phyloP scores from a whole-genome alignment of 2,329 filamentous ascomycete genomes.

The Penicillium sp. region DNA sequence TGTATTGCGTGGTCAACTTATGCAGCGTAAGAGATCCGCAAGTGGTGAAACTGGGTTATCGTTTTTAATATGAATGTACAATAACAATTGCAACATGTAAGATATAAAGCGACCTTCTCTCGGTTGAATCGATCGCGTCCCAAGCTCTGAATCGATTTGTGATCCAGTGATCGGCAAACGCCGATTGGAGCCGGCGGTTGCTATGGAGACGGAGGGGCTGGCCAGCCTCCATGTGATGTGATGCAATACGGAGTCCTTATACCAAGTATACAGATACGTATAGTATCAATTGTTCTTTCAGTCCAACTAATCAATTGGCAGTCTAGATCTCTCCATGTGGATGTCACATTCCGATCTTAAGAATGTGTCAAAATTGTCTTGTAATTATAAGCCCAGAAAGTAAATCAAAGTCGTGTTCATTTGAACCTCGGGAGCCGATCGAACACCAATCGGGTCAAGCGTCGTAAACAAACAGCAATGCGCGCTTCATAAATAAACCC shows the following conservation, averaged over 20 bases:
- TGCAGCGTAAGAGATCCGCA: background rate
- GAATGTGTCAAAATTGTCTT: too few relatives aligned
- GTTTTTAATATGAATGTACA: too few relatives aligned
- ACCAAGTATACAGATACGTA: background rate
- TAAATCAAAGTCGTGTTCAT: background rate
- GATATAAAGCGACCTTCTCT: background rate
- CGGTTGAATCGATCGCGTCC: background rate
- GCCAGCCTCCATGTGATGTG: conserved; percentile 3
- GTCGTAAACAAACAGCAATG: conserved; percentile 23
- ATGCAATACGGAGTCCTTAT: background rate
- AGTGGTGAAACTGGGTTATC: background rate
- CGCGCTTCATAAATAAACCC: conserved; percentile 25
- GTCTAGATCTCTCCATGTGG: background rate
- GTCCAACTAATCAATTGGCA: background rate
- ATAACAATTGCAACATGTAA: too few relatives aligned
- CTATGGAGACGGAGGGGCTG: conserved; percentile 3
- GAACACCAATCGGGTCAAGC: conserved; percentile 19
- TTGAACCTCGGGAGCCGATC: conserved; percentile 9
- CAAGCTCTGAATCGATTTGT: background rate
- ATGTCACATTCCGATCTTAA: background rate
- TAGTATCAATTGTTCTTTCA: too few relatives aligned
- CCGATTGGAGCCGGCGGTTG: background rate
- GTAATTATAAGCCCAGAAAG: background rate
- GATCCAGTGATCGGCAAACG: conserved; percentile 2
- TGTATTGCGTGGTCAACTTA: background rate